phyloP scores from a whole-genome alignment of 2,329 filamentous ascomycete species.

The Xylaria sp. region DNA sequence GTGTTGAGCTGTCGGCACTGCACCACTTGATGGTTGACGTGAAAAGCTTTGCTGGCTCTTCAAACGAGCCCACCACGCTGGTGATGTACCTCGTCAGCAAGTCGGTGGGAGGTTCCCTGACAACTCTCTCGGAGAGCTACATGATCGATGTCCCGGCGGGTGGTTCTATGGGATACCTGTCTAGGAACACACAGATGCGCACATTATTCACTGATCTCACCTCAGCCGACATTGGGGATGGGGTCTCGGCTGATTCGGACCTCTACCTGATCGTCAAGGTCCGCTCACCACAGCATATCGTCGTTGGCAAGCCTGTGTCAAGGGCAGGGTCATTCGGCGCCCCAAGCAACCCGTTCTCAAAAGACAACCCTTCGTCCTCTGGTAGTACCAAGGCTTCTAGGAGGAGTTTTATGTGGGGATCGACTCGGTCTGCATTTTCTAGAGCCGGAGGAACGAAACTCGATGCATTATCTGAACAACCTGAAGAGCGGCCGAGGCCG shows the following conservation, averaged over 20 bases:
- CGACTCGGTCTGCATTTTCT: conserved; percentile 57
- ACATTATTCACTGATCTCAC: conserved; percentile 88
- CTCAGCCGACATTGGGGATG: conserved; percentile 70
- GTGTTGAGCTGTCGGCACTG: conserved; percentile 69
- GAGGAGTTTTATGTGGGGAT: conserved; percentile 71
- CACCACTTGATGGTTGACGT: conserved; percentile 85
- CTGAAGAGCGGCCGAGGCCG: conserved; percentile 44
- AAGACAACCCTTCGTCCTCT: conserved; percentile 55
- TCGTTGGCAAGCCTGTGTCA: conserved; percentile 51
- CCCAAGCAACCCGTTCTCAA: conserved; percentile 41
- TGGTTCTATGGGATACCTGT: conserved; percentile 68
- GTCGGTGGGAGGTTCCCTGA: conserved; percentile 62
- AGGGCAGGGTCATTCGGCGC: conserved; percentile 53
- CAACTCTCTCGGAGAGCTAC: conserved; percentile 81
- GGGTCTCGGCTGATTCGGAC: conserved; percentile 66
- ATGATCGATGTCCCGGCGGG: conserved; percentile 75
- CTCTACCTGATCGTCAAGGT: conserved; percentile 85
- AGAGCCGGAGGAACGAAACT: conserved; percentile 57
- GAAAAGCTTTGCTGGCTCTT: conserved; percentile 76
- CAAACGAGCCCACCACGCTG: conserved; percentile 74
- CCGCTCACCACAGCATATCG: conserved; percentile 59
- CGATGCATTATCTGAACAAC: conserved; percentile 59
- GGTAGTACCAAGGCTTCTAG: conserved; percentile 57
- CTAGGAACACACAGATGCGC: conserved; percentile 70
- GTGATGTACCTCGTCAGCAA: conserved; percentile 79